phyloP scores from a whole-genome alignment of 768 basidiomycete species.

The Exidia glandulosa region DNA sequence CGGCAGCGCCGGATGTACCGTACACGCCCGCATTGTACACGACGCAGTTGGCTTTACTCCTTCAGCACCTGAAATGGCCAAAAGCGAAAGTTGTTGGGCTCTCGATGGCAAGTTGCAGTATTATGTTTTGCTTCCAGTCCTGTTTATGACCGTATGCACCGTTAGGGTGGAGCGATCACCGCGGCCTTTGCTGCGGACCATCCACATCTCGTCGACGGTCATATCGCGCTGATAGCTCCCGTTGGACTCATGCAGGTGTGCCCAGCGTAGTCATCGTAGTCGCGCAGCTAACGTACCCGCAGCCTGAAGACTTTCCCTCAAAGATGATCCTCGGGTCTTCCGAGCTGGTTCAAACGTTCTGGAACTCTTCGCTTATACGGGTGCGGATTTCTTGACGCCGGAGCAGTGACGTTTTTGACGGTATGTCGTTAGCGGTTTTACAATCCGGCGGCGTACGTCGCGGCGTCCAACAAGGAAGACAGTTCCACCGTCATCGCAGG shows the following conservation, averaged over 20 bases:
- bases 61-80: slow-evolving; percentile 69
- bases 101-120: slow-evolving; percentile 50
- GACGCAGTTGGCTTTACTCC: slow-evolving; percentile 67
- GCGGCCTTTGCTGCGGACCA: slow-evolving; percentile 61
- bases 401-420: too few relatives aligned
- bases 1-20: slow-evolving; percentile 60
- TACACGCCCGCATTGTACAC: slow-evolving; percentile 58
- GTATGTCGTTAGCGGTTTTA: background rate
- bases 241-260: slow-evolving; percentile 47
- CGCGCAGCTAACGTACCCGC: background rate
- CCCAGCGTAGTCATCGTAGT: slow-evolving; percentile 12
- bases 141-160: background rate
- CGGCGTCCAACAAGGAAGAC: background rate
- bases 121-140: background rate
- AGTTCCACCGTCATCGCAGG: background rate
- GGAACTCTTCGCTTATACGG: too few relatives aligned
- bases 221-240: slow-evolving; percentile 57
- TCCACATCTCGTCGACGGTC: slow-evolving; percentile 56
- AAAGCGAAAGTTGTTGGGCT: slow-evolving; percentile 54
- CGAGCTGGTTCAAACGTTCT: too few relatives aligned
- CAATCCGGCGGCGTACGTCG: background rate
- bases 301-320: background rate
- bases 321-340: background rate
- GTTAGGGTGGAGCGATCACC: slow-evolving; percentile 62
- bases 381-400: too few relatives aligned